phyloP scores from a whole-genome alignment of 176 grass and related monocot species.

The Elymus sibiricus region DNA sequence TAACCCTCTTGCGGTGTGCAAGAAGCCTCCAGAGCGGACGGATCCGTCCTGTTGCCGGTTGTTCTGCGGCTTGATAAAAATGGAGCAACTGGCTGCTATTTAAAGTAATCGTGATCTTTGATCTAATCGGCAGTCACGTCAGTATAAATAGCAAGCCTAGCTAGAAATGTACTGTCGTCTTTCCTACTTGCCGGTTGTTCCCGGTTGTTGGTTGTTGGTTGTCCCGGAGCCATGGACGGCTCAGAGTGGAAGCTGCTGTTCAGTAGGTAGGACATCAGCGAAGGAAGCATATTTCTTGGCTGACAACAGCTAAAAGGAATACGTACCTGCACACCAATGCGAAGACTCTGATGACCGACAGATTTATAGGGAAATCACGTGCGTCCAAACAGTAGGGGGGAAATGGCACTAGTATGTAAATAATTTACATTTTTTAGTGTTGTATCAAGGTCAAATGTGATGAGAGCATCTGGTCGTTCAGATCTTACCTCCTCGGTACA shows the following conservation, averaged over 20 bases:
- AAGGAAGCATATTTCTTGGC: too few relatives aligned
- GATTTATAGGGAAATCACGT: too few relatives aligned
- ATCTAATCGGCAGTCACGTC: slow-evolving; percentile 1
- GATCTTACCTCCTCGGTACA: too few relatives aligned
- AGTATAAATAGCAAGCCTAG: not conserved
- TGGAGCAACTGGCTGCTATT: not conserved
- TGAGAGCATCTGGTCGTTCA: too few relatives aligned
- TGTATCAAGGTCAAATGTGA: too few relatives aligned
- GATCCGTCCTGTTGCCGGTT: not conserved
- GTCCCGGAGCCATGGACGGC: slow-evolving; percentile 10
- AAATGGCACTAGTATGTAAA: too few relatives aligned
- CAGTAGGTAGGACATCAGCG: not conserved
- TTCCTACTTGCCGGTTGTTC: not conserved
- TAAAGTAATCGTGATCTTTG: not conserved
- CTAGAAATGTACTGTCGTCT: not conserved
- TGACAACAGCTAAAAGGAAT: too few relatives aligned
- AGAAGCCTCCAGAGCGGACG: not conserved
- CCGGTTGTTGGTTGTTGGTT: not conserved
- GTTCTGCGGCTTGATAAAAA: not conserved
- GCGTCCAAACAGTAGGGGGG: too few relatives aligned
- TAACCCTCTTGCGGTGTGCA: not conserved
- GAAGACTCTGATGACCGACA: too few relatives aligned
- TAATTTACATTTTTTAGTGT: too few relatives aligned
- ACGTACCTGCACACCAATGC: too few relatives aligned
- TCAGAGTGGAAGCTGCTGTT: not conserved